Evolutionary conservation across 2,329 filamentous ascomycete genomes (phyloP), one percentile per base, ranked within the genome.

Genomic region (Aspergillus intermedius): DNA sequence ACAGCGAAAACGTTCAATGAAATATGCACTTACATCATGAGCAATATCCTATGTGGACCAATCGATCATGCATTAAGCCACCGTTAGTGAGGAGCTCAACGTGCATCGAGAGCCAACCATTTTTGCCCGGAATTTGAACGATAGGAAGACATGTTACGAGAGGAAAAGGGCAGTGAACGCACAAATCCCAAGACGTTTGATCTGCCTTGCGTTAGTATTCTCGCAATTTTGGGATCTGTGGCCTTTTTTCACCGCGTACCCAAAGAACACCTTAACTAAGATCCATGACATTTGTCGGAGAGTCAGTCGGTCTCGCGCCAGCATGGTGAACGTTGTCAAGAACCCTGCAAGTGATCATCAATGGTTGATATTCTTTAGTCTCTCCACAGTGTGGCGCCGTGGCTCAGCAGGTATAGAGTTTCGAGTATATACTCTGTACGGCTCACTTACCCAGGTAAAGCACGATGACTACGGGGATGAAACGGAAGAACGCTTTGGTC

Each of bases 401-500:
- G 42, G 47, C 52, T 60, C 13, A 48, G 49, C 51, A 48, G 49
- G 48, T 17, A 37, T 37, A 37, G 34, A n/a, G n/a, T 37, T 8
- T 10, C 6, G 34, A 8, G 17, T 37, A 5, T 9, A 17, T 17
- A 17, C 34, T 5, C 17, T 37, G n/a, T 17, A n/a, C 15, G 15
- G n/a, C 15, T 35, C 34, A 61, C 64, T 51, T 60, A 81, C 79
- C 88, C 43, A 93, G 72, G 64, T 95, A 95, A 46, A 95, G 73
- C 47, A 95, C 86, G 43, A 88, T 74, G 40, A 94, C 87, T 22
- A 91, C 77, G 1, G 88, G 86, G 48, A 82, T 64, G 52, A 93
- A 95, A 61, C 91, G 91, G 66, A 91, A 69, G 64, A 95, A 95
- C 64, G 95, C 89, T 68, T 91, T 91, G 35, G 87, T 81, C 80